A percentile compares a stretch with the other conserved stretches of the same genome.
Conservation (phyloP, 1,284 basidiomycete species). For the Rhodotorula sp. region DNA sequence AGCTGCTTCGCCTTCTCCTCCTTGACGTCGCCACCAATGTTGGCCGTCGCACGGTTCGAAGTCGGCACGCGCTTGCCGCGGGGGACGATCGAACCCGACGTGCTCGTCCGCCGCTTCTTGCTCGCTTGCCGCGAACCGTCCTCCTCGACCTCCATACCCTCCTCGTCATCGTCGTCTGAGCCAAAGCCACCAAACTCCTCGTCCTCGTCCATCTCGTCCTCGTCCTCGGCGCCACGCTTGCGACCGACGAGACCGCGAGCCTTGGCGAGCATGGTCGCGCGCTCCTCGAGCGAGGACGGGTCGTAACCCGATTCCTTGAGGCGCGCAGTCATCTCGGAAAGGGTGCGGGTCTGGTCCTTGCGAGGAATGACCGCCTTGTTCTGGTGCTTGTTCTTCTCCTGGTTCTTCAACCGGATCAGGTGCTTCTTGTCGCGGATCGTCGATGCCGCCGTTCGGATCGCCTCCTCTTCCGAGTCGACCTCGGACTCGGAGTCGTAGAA, state of each 20-base stretch:
- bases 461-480: slow-evolving; percentile 87
- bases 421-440: slow-evolving; percentile 63
- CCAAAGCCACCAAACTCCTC: slow-evolving; percentile 54
- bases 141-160: slow-evolving; percentile 55
- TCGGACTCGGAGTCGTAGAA: slow-evolving; percentile 84
- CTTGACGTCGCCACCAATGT: slow-evolving; percentile 64
- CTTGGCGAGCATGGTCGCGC: slow-evolving; percentile 80
- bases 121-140: slow-evolving; percentile 37
- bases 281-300: slow-evolving; percentile 79
- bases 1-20: slow-evolving; percentile 62
- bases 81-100: slow-evolving; percentile 48
- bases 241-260: slow-evolving; percentile 64
- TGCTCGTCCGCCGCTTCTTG: slow-evolving; percentile 58
- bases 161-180: slow-evolving; percentile 65
- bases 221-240: slow-evolving; percentile 58
- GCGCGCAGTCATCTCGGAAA: slow-evolving; percentile 76
- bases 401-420: slow-evolving; percentile 70
- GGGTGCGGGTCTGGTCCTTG: slow-evolving; percentile 76
- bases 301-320: slow-evolving; percentile 86
- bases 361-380: slow-evolving; percentile 81
- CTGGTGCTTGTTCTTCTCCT: slow-evolving; percentile 83
- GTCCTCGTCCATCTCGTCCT: slow-evolving; percentile 55
- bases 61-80: slow-evolving; percentile 59
- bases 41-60: slow-evolving; percentile 71
- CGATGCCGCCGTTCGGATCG: slow-evolving; percentile 66